Evolutionary conservation across 164 flowering plant species (phyloP).

Genomic region (Aristolochia fimbriata): DNA sequence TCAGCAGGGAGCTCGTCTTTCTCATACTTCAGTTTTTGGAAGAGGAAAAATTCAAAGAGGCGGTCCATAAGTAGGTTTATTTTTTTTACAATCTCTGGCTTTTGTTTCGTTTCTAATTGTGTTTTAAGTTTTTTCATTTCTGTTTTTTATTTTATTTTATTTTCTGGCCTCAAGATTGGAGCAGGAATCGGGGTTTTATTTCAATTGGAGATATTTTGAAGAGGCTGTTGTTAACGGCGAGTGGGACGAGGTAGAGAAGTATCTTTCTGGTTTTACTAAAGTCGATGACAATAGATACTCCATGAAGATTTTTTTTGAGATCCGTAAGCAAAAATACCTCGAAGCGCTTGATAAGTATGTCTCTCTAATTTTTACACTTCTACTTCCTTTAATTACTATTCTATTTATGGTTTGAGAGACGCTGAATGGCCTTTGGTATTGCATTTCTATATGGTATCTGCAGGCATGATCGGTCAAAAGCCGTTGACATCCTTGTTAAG

Average conservation of each 20-base stretch:
- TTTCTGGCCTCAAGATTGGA: conserved; percentile 59
- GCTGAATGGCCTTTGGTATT: too few species aligned
- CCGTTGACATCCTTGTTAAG: conserved; percentile 73
- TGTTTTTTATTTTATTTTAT: conserved; percentile 1
- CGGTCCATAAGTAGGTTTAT: conserved; percentile 11
- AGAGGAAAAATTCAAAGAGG: conserved; percentile 12
- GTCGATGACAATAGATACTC: conserved; percentile 77
- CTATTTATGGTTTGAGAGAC: background rate
- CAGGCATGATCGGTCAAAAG: conserved; percentile 76
- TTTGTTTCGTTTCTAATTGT: background rate
- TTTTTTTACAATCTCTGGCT: background rate
- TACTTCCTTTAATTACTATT: background rate
- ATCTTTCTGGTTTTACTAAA: conserved; percentile 80
- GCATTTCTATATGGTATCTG: background rate
- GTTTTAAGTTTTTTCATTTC: background rate
- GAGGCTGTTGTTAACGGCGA: conserved; percentile 66
- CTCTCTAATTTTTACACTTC: background rate
- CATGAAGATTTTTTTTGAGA: conserved; percentile 86
- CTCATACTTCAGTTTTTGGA: conserved; percentile 12
- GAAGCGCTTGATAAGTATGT: conserved; percentile 86
- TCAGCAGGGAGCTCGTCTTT: conserved; percentile 12
- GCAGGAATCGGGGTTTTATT: conserved; percentile 90
- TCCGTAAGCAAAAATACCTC: conserved; percentile 84
- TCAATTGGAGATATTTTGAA: conserved; percentile 83
- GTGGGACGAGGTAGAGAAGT: conserved; percentile 85